Conservation (phyloP, 768 basidiomycete species). For the Phanerodontia chrysosporium region DNA sequence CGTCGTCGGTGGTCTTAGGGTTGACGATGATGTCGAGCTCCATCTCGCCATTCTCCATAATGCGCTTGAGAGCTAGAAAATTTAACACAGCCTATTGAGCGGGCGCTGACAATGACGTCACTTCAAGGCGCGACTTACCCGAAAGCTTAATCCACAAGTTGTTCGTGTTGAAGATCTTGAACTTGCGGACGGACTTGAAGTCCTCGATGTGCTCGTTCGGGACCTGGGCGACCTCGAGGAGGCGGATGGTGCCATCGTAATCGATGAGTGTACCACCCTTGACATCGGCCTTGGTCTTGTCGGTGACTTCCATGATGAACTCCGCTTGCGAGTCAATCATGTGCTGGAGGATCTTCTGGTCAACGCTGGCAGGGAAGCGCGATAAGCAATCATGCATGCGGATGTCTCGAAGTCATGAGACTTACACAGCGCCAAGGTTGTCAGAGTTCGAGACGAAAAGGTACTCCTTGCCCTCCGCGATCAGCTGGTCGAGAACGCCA, state of each 20-base stretch:
- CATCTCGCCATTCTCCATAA: conserved; percentile 64
- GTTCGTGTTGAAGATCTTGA: conserved; percentile 80
- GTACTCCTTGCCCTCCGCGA: conserved; percentile 72
- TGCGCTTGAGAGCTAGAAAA: conserved; percentile 59
- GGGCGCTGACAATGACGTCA: background rate
- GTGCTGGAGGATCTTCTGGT: conserved; percentile 60
- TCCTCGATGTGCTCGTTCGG: conserved; percentile 69
- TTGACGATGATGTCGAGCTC: conserved; percentile 82
- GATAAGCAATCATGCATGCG: background rate
- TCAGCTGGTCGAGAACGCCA: conserved; percentile 67
- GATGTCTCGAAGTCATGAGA: conserved; percentile 2
- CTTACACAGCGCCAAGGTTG: conserved; percentile 64
- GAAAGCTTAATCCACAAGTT: conserved; percentile 56
- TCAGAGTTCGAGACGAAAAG: conserved; percentile 78
- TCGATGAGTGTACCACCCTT: conserved; percentile 71
- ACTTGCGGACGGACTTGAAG: conserved; percentile 74
- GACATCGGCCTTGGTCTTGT: conserved; percentile 81
- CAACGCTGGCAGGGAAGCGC: conserved; percentile 42
- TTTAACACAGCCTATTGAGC: background rate
- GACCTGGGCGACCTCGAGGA: conserved; percentile 78
- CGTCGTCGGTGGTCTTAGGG: conserved; percentile 64
- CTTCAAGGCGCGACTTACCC: conserved; percentile 25
- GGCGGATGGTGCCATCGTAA: conserved; percentile 60
- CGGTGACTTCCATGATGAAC: conserved; percentile 75
- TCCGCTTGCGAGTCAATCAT: conserved; percentile 63